These are phyloP conservation scores for Vicia villosa DNA, from an alignment of 306 rosid genomes.

Conservation along the genomic window DNA sequence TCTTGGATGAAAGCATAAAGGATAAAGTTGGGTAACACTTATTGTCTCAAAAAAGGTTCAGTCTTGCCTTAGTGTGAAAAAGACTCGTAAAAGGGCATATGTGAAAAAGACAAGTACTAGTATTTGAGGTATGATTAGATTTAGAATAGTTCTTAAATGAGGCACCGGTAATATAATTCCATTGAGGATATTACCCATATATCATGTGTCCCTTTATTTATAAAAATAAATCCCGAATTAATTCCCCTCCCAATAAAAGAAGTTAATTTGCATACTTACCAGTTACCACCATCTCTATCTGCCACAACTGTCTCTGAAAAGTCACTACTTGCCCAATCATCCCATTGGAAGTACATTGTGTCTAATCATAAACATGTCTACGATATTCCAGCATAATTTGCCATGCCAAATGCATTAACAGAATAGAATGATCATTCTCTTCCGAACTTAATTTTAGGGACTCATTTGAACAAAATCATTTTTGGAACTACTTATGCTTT, in stretches of 20 bases:
- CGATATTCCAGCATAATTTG: conserved; percentile 10
- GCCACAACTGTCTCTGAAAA: not conserved
- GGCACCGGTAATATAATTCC: not conserved
- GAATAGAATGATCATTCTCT: not conserved
- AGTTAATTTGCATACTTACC: not conserved
- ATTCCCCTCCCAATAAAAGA: not conserved
- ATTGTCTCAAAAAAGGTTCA: not conserved
- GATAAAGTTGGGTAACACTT: not conserved
- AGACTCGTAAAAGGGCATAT: not conserved
- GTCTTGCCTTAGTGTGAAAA: not conserved
- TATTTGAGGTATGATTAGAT: not conserved
- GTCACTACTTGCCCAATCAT: not conserved
- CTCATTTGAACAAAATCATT: not conserved
- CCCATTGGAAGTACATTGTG: not conserved
- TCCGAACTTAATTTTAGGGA: not conserved
- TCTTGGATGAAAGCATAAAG: not conserved
- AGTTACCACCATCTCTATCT: not conserved
- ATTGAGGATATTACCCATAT: not conserved
- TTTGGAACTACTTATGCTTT: conserved; percentile 4
- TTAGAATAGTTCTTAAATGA: not conserved
- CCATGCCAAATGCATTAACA: not conserved
- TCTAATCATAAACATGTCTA: not conserved
- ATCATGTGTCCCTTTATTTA: not conserved
- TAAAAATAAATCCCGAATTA: not conserved
- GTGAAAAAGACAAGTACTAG: not conserved